These are phyloP conservation scores for Penicillium argentinense DNA, from an alignment of 495 filamentous ascomycete genomes.

Conservation along the genomic window DNA sequence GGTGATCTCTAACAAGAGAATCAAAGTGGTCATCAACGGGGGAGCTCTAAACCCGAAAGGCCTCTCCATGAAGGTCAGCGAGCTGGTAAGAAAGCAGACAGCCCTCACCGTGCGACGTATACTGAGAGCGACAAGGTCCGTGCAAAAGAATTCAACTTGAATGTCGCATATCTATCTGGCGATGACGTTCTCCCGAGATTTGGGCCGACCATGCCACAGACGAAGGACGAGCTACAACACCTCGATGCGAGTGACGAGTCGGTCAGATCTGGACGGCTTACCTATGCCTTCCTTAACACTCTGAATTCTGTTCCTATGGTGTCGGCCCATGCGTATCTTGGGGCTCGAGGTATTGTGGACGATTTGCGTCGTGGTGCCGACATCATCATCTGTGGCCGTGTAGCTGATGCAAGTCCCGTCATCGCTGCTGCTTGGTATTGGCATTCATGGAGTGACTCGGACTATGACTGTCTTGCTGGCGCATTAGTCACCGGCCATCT, in stretches of 20 bases:
- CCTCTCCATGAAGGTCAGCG: slow-evolving; percentile 37
- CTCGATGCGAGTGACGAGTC: no score
- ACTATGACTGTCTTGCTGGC: slow-evolving; percentile 43
- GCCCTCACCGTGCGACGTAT: not conserved
- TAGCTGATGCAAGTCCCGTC: slow-evolving; percentile 48
- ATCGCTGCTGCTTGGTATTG: slow-evolving; percentile 50
- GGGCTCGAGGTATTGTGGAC: slow-evolving; percentile 43
- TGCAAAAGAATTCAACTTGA: slow-evolving; percentile 31
- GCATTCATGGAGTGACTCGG: slow-evolving; percentile 38
- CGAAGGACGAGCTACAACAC: slow-evolving; percentile 28
- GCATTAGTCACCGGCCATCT: slow-evolving; percentile 50
- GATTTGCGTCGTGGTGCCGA: slow-evolving; percentile 47
- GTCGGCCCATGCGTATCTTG: slow-evolving; percentile 42
- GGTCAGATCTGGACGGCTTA: slow-evolving; percentile 38
- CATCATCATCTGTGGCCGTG: slow-evolving; percentile 55
- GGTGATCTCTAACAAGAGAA: slow-evolving; percentile 38
- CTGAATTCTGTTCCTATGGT: slow-evolving; percentile 23
- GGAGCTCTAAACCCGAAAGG: slow-evolving; percentile 44
- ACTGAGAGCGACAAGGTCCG: slow-evolving; percentile 8
- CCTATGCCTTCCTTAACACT: slow-evolving; percentile 24
- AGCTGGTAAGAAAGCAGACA: slow-evolving; percentile 23
- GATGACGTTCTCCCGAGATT: slow-evolving; percentile 38
- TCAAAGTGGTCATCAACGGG: slow-evolving; percentile 48
- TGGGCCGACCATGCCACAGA: slow-evolving; percentile 28
- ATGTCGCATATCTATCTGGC: slow-evolving; percentile 48